Base-by-base conservation (phyloP, 2,329 filamentous ascomycete species). In the Aureobasidium melanogenum region DNA sequence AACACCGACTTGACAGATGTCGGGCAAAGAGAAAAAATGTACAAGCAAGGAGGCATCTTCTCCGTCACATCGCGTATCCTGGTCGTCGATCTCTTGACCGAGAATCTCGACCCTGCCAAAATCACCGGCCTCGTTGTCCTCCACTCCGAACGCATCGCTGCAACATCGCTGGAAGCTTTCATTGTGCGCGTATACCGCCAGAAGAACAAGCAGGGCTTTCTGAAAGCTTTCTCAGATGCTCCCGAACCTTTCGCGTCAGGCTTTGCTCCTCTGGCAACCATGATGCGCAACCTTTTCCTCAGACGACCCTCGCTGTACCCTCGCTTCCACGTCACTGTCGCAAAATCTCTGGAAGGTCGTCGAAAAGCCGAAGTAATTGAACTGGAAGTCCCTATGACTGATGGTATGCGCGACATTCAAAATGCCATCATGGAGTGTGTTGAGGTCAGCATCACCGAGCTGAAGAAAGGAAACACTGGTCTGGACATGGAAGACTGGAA, bases 401-500 rank as follows among this genome's bases (percentile, higher is more conserved):
- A 96, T 39, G 83, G 86, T 54, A 99, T 99, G 94, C 84, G 83
- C 63, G 86, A 91, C 44, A 97, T 99, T 43, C 94, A 99, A 70
- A 93, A 89, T 65, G 92, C 94, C 28, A 88, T 97, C 63, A 84
- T 99, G 74, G 93, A 97, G 71, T 99, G 94, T 71, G 92, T 99
- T 19, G 93, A 97, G 74, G 87, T 91, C 67, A 96, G 91, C 71
- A 94, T 99, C 66, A 85, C 89, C 60, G 94, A 99, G 75, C 81
- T 99, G 46, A 95, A 93, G 72, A 97, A 96, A 75, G 84, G 85
- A 19, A 97, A 97, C 69, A 83, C 86, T 1, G 92, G 91, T 2
- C 79, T 99, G 7, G 93, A 97, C 67, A 92, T 97, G 85, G 92
- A 95, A 63, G 92, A 97, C 69, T 97, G 93, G 93, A 97, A 91